These are phyloP conservation scores for Parmales sp. DNA, from an alignment of 108 stramenopile genomes.

Conservation along the genomic window DNA sequence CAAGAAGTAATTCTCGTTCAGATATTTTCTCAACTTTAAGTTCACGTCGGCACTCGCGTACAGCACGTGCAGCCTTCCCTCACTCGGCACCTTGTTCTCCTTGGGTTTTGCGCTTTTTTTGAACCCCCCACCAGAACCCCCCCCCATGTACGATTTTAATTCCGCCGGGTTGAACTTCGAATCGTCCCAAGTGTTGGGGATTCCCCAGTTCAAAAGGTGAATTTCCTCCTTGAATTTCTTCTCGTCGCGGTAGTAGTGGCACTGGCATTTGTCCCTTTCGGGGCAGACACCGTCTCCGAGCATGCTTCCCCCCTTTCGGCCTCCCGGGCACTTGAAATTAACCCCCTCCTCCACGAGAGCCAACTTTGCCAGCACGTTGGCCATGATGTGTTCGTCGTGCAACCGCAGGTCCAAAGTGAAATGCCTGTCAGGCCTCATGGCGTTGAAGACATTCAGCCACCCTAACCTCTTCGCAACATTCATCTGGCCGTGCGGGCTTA, in stretches of 20 bases:
- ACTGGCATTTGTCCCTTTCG: background rate
- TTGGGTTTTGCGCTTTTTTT: background rate
- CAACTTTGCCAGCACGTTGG: background rate
- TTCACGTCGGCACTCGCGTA: background rate
- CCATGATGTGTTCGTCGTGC: background rate
- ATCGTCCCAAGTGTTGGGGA: background rate
- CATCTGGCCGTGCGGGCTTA: background rate
- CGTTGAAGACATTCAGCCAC: conserved; percentile 7
- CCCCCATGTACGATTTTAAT: background rate
- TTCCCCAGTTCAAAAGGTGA: background rate
- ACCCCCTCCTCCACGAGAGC: background rate
- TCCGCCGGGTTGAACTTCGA: background rate
- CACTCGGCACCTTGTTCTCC: background rate
- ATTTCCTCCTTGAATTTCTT: background rate
- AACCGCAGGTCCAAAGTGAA: background rate
- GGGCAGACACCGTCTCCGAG: background rate
- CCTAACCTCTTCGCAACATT: conserved; percentile 9
- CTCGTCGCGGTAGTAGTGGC: background rate
- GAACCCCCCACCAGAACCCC: too few species aligned
- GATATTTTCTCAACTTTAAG: background rate
- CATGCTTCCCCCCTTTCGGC: too few species aligned
- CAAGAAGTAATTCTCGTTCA: background rate
- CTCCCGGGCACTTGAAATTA: background rate
- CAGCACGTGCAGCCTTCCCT: background rate
- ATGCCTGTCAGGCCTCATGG: background rate